These are phyloP conservation scores for Suillus paluster DNA, from an alignment of 768 basidiomycete genomes.

Conservation along the genomic window DNA sequence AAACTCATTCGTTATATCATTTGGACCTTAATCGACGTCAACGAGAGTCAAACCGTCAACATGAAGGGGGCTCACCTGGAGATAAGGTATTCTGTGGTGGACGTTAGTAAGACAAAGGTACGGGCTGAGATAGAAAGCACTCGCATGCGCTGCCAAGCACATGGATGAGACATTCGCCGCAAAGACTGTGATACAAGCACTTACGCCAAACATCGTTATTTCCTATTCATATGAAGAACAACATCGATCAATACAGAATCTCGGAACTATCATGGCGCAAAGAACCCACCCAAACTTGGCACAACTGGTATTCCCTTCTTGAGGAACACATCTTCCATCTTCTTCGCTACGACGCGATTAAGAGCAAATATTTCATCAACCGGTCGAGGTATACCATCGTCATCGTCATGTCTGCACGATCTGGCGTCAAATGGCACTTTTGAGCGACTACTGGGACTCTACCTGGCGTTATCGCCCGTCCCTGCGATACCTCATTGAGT, in stretches of 20 bases:
- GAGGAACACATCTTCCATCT: constrained; percentile 77
- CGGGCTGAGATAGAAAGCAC: constrained; percentile 19
- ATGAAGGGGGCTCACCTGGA: constrained; percentile 49
- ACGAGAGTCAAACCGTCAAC: constrained; percentile 10
- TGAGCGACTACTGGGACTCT: constrained; percentile 6
- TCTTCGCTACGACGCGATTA: constrained; percentile 66
- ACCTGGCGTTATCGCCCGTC: constrained; percentile 82
- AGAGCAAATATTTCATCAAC: constrained; percentile 76
- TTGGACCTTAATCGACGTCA: constrained; percentile 55
- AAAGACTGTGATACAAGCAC: constrained; percentile 30
- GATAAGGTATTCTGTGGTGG: constrained; percentile 62
- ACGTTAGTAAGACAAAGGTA: constrained; percentile 10
- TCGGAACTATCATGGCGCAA: constrained; percentile 5
- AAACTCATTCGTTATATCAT: constrained; percentile 69
- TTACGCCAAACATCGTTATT: constrained; percentile 94
- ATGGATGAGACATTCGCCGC: not conserved
- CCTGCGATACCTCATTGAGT: constrained; percentile 44
- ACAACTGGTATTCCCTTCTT: constrained; percentile 76
- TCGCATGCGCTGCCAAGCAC: constrained; percentile 57
- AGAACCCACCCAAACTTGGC: constrained; percentile 69
- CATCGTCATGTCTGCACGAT: constrained; percentile 75
- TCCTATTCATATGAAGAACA: constrained; percentile 45
- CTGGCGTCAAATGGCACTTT: not conserved
- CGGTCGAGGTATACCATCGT: constrained; percentile 79
- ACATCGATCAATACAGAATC: constrained; percentile 1